Evolutionary conservation across 805 yeast genomes (phyloP), one percentile per base, ranked within the genome.

Genomic region (Candida verbasci): DNA sequence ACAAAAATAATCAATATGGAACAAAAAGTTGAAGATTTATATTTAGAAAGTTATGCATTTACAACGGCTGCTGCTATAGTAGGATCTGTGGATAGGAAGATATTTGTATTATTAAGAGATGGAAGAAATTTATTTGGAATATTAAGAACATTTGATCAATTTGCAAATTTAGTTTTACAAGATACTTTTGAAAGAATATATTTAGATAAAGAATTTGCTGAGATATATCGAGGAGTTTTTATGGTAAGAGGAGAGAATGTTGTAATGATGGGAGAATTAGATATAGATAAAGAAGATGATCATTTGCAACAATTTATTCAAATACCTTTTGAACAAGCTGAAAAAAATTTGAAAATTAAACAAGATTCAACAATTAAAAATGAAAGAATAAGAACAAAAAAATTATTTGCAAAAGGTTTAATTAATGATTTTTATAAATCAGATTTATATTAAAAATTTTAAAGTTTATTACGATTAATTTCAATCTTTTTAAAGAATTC

Each of bases 171-270:
- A 52, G 95, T 93, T 26, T 68, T 93, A 44, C 97, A 93, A 61
- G 95, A 89, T 56, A 80, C 96, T 12, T 68, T 80, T 32, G 97
- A 93, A 58, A 76, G 96, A 58, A 77, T 88, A 49, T 85, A 85
- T 55, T 67, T 82, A 45, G 59, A 56, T 16, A 52, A 52, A 17
- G 52, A 45, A 14, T 91, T 80, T 54, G 95, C 85, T 7, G 96
- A 91, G 56, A 68, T 65, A n/a, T 70, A 70, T 34, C 74, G 83
- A 36, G 96, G 96, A 8, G 85, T 86, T 34, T 82, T 80, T 55
- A 75, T 93, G 65, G 82, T 93, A 27, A 82, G 98, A 62, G 98
- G 98, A 43, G 98, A 93, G 59, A 91, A 91, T 51, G 93, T 93
- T 7, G 93, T 89, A 8, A 76, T 89, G 79, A 58, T 93, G 56